A percentile compares a stretch with the other conserved stretches of the same genome.
phyloP scores from a whole-genome alignment of 208 protist species.

The Porcisia deanei region DNA sequence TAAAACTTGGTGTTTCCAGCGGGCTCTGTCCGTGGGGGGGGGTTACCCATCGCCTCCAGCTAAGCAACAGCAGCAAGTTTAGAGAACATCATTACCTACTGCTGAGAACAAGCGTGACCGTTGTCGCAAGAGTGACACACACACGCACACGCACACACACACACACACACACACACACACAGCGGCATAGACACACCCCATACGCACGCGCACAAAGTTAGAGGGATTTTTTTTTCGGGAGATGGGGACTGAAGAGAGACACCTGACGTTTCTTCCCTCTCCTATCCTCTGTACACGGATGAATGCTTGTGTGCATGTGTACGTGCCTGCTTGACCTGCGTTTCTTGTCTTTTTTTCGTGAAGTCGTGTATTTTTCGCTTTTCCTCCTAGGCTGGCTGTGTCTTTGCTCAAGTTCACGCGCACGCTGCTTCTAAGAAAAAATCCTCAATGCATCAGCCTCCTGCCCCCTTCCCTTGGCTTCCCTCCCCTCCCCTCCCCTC shows the following conservation, averaged over 20 bases:
- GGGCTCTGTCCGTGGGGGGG: not conserved
- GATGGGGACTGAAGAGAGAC: not conserved
- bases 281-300: not conserved
- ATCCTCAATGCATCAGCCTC: too few species aligned
- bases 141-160: not conserved
- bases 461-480: too few species aligned
- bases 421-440: not conserved
- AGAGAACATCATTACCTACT: not conserved
- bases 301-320: not conserved
- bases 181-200: not conserved
- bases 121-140: not conserved
- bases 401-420: not conserved
- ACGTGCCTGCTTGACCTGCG: not conserved
- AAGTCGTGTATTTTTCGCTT: not conserved
- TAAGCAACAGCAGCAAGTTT: not conserved
- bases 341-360: not conserved
- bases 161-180: not conserved
- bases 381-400: not conserved
- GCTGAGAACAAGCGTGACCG: not conserved
- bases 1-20: not conserved
- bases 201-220: not conserved
- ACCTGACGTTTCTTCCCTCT: not conserved
- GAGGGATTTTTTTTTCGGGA: not conserved
- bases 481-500: not conserved
- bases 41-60: not conserved